Evolutionary conservation across 371 early-diverging fungal species (phyloP).

Genomic region (Mortierella sp.): DNA sequence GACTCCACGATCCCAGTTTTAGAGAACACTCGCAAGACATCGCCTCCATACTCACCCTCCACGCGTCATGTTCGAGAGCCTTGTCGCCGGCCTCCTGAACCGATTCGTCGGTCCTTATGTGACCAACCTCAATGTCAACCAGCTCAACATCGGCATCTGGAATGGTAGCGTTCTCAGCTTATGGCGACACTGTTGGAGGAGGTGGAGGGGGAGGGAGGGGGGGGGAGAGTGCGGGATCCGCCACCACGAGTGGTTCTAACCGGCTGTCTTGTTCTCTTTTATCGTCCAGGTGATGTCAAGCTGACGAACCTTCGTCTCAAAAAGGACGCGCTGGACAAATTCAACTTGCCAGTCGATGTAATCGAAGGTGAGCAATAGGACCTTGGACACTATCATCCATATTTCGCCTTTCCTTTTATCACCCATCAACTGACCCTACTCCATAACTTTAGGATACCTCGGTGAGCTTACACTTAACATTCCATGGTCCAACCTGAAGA

Average conservation of each 20-base stretch:
- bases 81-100: constrained; percentile 90
- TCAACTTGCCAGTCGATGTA: constrained; percentile 94
- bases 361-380: constrained; percentile 77
- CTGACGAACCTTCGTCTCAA: constrained; percentile 89
- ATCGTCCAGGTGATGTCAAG: constrained; percentile 88
- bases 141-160: constrained; percentile 97
- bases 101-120: constrained; percentile 96
- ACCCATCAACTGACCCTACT: neutral
- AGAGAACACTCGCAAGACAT: neutral
- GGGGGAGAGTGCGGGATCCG: no score
- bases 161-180: constrained; percentile 70
- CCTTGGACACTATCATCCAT: no score
- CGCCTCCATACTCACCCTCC: neutral
- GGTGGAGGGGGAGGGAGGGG: no score
- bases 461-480: constrained; percentile 93
- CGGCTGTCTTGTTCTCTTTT: neutral
- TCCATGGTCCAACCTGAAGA: constrained; percentile 97
- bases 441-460: constrained; percentile 76
- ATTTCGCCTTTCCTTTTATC: neutral
- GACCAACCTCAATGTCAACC: constrained; percentile 93
- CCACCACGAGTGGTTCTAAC: neutral
- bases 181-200: neutral
- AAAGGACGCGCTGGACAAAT: constrained; percentile 92
- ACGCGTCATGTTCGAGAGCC: constrained; percentile 86
- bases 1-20: neutral